Evolutionary conservation across 305 asterid genomes (phyloP).

Genomic region (Fraxinus xanthoxyloides): DNA sequence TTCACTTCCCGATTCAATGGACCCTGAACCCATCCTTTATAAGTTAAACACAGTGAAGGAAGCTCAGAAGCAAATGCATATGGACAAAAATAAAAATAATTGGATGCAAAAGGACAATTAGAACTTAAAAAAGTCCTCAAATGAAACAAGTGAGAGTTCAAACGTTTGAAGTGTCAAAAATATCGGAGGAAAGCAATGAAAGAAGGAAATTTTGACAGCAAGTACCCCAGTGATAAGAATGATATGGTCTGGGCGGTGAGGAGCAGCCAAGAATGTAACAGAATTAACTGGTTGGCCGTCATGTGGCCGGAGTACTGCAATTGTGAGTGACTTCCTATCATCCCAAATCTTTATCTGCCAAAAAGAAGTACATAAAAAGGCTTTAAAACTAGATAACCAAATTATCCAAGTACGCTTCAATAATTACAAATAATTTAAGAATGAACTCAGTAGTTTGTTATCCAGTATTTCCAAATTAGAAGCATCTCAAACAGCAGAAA

Average conservation of each 20-base stretch:
- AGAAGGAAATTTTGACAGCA: conserved; percentile 1
- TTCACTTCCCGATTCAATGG: conserved; percentile 82
- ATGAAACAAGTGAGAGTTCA: background rate
- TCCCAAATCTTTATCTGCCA: conserved; percentile 92
- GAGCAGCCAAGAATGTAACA: conserved; percentile 79
- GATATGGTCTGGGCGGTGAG: conserved; percentile 84
- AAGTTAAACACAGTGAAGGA: background rate
- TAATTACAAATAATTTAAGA: conserved; percentile 9
- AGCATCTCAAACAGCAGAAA: conserved; percentile 4
- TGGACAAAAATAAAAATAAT: conserved; percentile 11
- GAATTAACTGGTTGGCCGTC: conserved; percentile 88
- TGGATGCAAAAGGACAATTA: background rate
- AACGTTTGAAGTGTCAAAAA: background rate
- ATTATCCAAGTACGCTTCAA: conserved; percentile 1
- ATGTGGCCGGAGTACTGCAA: conserved; percentile 82
- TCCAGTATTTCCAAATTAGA: background rate
- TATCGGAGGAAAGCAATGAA: background rate
- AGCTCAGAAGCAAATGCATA: background rate
- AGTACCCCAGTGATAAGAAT: conserved; percentile 89
- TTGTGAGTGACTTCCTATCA: conserved; percentile 68
- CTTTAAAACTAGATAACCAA: background rate
- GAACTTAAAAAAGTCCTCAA: background rate
- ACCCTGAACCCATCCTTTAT: background rate
- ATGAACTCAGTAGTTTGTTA: background rate
- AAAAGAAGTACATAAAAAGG: conserved; percentile 20